Conservation (phyloP, 169 alveolate genomes). For the Plasmodium inui region DNA sequence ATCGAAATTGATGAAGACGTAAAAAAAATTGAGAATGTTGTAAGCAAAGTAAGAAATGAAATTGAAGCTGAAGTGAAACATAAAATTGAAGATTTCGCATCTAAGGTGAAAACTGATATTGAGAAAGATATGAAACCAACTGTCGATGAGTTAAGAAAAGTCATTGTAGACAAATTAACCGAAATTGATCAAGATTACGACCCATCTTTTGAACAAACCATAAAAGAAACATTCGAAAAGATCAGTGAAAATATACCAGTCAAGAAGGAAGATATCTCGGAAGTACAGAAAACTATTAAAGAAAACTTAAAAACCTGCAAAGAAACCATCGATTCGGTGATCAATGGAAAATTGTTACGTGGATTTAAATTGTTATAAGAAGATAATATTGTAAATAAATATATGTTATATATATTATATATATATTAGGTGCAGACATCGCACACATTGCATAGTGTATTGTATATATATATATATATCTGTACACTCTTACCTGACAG, state of each 20-base stretch:
- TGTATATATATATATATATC: not conserved
- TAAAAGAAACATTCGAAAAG: slow-evolving; percentile 10
- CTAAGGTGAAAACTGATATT: not conserved
- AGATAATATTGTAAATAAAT: not conserved
- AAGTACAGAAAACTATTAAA: slow-evolving; percentile 4
- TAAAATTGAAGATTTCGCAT: not conserved
- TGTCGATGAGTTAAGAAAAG: slow-evolving; percentile 25
- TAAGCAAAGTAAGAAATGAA: not conserved
- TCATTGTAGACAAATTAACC: not conserved
- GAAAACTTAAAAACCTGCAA: not conserved
- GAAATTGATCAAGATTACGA: slow-evolving; percentile 3
- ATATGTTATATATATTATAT: not conserved
- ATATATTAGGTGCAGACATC: not conserved
- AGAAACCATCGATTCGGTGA: not conserved
- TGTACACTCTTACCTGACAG: not conserved
- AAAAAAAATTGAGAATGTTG: not conserved
- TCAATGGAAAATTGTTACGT: slow-evolving; percentile 8
- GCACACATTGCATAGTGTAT: not conserved
- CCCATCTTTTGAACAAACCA: not conserved
- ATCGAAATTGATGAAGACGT: slow-evolving; percentile 6
- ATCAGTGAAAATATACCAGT: slow-evolving; percentile 2
- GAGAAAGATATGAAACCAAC: slow-evolving; percentile 24
- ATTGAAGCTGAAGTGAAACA: slow-evolving; percentile 3
- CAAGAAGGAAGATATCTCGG: not conserved
- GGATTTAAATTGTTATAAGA: slow-evolving; percentile 11